A percentile compares a stretch with the other conserved stretches of the same genome.
Evolutionary conservation across 2,329 filamentous ascomycete species (phyloP).

Genomic region (Pseudofabraea citricarpa): DNA sequence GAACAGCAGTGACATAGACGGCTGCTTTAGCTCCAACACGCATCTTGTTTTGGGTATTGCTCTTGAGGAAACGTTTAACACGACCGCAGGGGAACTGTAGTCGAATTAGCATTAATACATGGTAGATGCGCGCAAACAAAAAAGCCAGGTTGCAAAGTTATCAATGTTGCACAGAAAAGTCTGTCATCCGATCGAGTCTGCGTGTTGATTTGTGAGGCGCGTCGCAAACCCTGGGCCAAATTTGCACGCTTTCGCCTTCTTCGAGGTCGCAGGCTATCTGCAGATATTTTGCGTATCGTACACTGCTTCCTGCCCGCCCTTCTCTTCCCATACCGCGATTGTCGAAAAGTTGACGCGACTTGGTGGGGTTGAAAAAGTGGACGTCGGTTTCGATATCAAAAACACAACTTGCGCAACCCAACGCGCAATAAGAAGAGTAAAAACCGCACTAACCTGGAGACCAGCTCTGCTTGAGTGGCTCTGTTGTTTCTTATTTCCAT

Average conservation of each 20-base stretch:
- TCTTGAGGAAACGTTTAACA: slow-evolving; percentile 99
- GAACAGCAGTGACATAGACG: slow-evolving; percentile 95
- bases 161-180: background rate
- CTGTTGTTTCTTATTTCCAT: slow-evolving; percentile 30
- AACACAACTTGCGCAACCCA: background rate
- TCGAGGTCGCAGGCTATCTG: background rate
- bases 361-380: slow-evolving; percentile 18
- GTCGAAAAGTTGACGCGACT: slow-evolving; percentile 21
- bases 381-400: slow-evolving; percentile 11
- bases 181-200: slow-evolving; percentile 1
- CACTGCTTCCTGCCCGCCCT: slow-evolving; percentile 1
- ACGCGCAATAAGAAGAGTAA: background rate
- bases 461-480: slow-evolving; percentile 31
- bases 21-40: slow-evolving; percentile 97
- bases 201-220: slow-evolving; percentile 19
- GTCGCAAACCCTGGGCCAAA: slow-evolving; percentile 8
- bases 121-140: slow-evolving; percentile 9
- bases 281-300: slow-evolving; percentile 1
- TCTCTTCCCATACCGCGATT: slow-evolving; percentile 7
- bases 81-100: slow-evolving; percentile 93
- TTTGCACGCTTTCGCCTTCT: background rate
- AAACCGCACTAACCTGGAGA: slow-evolving; percentile 28
- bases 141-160: background rate
- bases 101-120: background rate
- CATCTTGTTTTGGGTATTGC: slow-evolving; percentile 99